Base-by-base conservation (phyloP, 345 rosid species). In the Arabis hirsuta region DNA sequence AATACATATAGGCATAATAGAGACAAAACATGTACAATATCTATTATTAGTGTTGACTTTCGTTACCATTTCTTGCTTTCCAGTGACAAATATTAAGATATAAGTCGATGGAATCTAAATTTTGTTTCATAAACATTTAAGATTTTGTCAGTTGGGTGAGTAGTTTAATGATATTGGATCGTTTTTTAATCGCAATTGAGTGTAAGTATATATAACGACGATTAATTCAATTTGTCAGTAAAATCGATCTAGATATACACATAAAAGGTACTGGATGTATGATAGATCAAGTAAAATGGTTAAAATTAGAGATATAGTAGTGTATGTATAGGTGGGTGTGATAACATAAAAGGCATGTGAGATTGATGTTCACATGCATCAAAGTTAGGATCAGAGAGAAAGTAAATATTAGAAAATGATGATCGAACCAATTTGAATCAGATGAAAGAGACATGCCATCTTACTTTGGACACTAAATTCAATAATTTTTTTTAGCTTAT, bases 401-500 rank as follows among this genome's bases (percentile, higher is more conserved):
- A 67, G 24, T 59, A 52, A 38, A 20, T 48, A 56, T 50, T 73
- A 57, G 67, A 44, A 32, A 47, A 46, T 59, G 48, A 67, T 67
- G 67, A 66, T 61, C 22, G 10, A 67, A 45, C 62, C 39, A 74
- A 43, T 52, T 68, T 45, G 27, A 52, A 42, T 36, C 36, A 68
- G 45, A 62, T 42, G 78, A 74, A 60, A 67, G 63, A 43, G 78
- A 74, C 78, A 19, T 31, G 41, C 62, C 57, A 67, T 60, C 73
- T 67, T 74, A 56, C 65, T 62, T 39, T 39, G 60, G 71, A 69
- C 75, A 24, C 73, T 55, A 69, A 76, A 55, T 69, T 76, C 71
- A 69, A 76, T 76, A 69, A 69, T 76, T 76, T 54, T 29, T 54
- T 69, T 62, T 76, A 55, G 66, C 79, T 76, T 76, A 76, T 76